Percentiles rank a stretch among this genome's conserved stretches.
Evolutionary conservation across 768 basidiomycete genomes (phyloP).

Genomic region (Russula earlei): DNA sequence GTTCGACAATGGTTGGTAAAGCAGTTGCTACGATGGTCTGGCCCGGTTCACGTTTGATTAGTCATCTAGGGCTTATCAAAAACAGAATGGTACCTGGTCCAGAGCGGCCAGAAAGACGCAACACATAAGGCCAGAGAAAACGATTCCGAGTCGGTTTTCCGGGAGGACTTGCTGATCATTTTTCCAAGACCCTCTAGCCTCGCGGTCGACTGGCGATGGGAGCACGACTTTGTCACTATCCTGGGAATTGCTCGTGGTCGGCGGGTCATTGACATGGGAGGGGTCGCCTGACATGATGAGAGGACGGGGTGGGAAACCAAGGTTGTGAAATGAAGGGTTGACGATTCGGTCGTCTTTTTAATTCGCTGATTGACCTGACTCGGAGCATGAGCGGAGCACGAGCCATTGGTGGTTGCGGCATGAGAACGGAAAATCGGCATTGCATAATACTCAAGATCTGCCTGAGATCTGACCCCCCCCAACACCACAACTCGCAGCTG

Average conservation of each 20-base stretch:
- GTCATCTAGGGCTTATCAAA: no score
- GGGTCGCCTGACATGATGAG: not conserved
- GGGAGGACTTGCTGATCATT: slow-evolving; percentile 36
- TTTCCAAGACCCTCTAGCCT: slow-evolving; percentile 32
- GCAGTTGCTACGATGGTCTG: slow-evolving; percentile 43
- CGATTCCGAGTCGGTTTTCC: slow-evolving; percentile 33
- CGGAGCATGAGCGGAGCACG: no score
- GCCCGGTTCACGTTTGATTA: no score
- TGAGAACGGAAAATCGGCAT: no score
- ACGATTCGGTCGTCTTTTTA: not conserved
- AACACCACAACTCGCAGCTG: no score
- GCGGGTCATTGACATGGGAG: not conserved
- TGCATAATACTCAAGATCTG: no score
- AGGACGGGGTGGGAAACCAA: no score
- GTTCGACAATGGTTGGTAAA: slow-evolving; percentile 39
- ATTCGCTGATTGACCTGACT: no score
- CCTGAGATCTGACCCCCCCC: no score
- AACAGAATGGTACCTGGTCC: slow-evolving; percentile 33
- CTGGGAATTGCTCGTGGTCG: not conserved
- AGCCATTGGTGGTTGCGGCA: no score
- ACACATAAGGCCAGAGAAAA: slow-evolving; percentile 38
- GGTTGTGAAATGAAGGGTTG: not conserved
- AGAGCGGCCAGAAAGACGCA: slow-evolving; percentile 38
- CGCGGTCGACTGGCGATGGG: not conserved
- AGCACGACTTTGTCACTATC: not conserved